Evolutionary conservation across 257 asterid species (phyloP).

Genomic region (Solanum appendiculatum): DNA sequence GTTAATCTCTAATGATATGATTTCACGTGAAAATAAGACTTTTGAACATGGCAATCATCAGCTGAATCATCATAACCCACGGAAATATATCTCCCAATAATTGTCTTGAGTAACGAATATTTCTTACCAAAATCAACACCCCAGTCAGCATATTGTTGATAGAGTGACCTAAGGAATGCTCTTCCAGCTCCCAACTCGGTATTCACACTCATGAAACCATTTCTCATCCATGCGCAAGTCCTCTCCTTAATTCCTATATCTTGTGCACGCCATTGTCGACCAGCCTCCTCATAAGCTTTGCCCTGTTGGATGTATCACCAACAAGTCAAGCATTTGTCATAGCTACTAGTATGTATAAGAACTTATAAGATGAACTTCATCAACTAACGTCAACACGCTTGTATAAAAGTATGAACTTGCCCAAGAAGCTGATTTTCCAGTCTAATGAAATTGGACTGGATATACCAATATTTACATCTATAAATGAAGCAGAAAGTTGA

Average conservation of each 20-base stretch:
- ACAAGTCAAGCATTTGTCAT: background rate
- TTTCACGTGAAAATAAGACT: background rate
- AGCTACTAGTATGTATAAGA: background rate
- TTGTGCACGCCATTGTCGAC: conserved; percentile 57
- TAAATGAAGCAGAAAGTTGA: background rate
- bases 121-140: conserved; percentile 84
- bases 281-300: conserved; percentile 62
- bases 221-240: conserved; percentile 78
- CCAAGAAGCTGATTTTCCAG: background rate
- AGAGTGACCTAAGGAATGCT: conserved; percentile 83
- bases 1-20: background rate
- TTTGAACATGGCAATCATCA: background rate
- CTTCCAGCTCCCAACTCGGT: conserved; percentile 73
- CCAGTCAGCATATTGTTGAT: conserved; percentile 91
- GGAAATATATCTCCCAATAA: background rate
- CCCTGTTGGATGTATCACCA: conserved; percentile 34
- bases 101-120: background rate
- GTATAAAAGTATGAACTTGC: background rate
- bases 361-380: background rate
- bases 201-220: conserved; percentile 93
- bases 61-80: background rate
- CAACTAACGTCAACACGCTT: background rate
- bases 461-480: background rate
- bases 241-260: conserved; percentile 75
- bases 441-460: background rate